phyloP scores from a whole-genome alignment of 768 basidiomycete species.

The Hericium erinaceus region DNA sequence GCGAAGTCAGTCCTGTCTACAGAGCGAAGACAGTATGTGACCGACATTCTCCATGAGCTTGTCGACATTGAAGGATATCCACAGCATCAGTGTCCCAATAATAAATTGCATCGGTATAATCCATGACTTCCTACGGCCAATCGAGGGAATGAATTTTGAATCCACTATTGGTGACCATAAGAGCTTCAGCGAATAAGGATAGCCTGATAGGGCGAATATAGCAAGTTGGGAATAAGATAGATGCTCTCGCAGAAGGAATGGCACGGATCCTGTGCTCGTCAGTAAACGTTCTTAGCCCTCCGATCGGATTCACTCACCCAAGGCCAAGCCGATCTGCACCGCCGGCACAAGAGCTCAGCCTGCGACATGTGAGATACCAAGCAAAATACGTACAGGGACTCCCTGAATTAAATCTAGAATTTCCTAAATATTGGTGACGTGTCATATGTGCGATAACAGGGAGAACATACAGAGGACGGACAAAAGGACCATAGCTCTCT shows the following conservation, averaged over 20 bases:
- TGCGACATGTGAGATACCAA: conserved; percentile 11
- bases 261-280: conserved; percentile 66
- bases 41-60: conserved; percentile 70
- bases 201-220: conserved; percentile 85
- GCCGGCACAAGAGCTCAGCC: not conserved
- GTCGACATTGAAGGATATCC: conserved; percentile 66
- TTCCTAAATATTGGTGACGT: not conserved
- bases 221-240: conserved; percentile 95
- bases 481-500: conserved; percentile 35
- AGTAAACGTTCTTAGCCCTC: not conserved
- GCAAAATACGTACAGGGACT: conserved; percentile 58
- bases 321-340: conserved; percentile 72
- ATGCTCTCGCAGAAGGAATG: conserved; percentile 91
- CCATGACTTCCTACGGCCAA: conserved; percentile 98
- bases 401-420: conserved; percentile 54
- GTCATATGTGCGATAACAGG: not conserved
- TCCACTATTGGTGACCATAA: conserved; percentile 98
- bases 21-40: conserved; percentile 12
- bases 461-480: conserved; percentile 35
- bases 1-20: conserved; percentile 4
- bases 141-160: conserved; percentile 66
- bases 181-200: conserved; percentile 94
- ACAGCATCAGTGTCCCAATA: conserved; percentile 77
- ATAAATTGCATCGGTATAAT: conserved; percentile 95
- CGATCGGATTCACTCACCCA: conserved; percentile 39